Evolutionary conservation across 768 basidiomycete species (phyloP).

Genomic region (Amanita jacksonii): DNA sequence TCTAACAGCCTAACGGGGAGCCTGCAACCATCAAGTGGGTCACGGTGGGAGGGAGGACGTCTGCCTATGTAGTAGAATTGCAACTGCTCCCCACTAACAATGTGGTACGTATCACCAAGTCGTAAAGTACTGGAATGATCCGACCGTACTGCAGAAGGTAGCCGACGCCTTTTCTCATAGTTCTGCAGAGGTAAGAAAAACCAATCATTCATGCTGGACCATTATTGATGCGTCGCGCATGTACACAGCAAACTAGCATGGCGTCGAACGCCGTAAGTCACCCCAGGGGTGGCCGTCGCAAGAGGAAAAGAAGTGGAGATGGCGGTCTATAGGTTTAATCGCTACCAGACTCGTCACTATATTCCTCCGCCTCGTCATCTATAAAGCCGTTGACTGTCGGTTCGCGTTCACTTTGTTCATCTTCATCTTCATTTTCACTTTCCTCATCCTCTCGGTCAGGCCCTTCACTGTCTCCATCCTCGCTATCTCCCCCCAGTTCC

Average conservation of each 20-base stretch:
- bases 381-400: conserved; percentile 40
- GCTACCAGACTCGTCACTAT: conserved; percentile 43
- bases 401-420: conserved; percentile 25
- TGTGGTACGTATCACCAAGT: background rate
- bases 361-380: conserved; percentile 55
- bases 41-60: conserved; percentile 70
- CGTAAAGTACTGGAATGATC: background rate
- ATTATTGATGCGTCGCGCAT: no score
- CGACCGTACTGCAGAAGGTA: no score
- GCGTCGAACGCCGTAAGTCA: no score
- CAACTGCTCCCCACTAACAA: conserved; percentile 28
- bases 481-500: conserved; percentile 58
- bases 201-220: no score
- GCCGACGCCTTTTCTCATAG: no score
- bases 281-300: no score
- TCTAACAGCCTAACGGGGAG: conserved; percentile 51
- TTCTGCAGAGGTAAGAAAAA: no score
- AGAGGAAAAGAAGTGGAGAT: background rate
- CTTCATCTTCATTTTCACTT: conserved; percentile 28
- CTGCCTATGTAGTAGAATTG: conserved; percentile 59
- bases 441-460: conserved; percentile 36
- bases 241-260: no score
- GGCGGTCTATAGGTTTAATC: conserved; percentile 24
- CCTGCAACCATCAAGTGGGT: conserved; percentile 68
- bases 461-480: conserved; percentile 39